Evolutionary conservation across 2,329 filamentous ascomycete genomes (phyloP), one percentile per base, ranked within the genome.

Genomic region (Trichoderma pleuroti): DNA sequence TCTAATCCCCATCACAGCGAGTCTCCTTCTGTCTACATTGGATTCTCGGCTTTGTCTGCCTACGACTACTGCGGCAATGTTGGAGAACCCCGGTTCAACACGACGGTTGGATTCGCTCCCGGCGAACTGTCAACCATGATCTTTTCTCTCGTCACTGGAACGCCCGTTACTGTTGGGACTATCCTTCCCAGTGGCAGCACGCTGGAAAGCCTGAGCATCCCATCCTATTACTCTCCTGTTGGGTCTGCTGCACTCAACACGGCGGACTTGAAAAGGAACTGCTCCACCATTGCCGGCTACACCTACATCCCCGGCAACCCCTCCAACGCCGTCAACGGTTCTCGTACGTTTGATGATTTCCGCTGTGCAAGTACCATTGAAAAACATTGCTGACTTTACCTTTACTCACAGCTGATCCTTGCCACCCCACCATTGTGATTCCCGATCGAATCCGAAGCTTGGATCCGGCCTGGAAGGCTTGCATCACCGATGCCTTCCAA

Each of bases 361-460:
- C 11, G 21, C 12, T 16, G 9, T 63, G 11, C 5, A 14, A 24
- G 7, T 18, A 24, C 26, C 1, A 18, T 28, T 30, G 16, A 26
- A 16, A 11, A 12, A n/a, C 3, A 42, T 56, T 30, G 21, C 49
- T 72, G 7, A 70, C 42, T 3, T 65, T 42, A 9, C 12, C 21
- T 26, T 32, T 11, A 7, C 36, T 34, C 8, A 52, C n/a, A 72
- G 71, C 71, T 26, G 71, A 72, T 36, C 68, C 71, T 49, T 72
- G 71, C 62, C 68, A 72, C 21, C 71, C 71, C 7, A 72, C 71
- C 4, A 72, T 72, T 39, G 68, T 72, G 12, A 52, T 72, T 52
- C 71, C 71, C 10, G 68, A 70, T 52, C 16, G 26, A 16, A 28
- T 72, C 7, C 60, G 62, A 10, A 71, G 68, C 18, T 36, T 72